Conservation (phyloP, 2,329 filamentous ascomycete genomes). For the Hypoxylon sp. region DNA sequence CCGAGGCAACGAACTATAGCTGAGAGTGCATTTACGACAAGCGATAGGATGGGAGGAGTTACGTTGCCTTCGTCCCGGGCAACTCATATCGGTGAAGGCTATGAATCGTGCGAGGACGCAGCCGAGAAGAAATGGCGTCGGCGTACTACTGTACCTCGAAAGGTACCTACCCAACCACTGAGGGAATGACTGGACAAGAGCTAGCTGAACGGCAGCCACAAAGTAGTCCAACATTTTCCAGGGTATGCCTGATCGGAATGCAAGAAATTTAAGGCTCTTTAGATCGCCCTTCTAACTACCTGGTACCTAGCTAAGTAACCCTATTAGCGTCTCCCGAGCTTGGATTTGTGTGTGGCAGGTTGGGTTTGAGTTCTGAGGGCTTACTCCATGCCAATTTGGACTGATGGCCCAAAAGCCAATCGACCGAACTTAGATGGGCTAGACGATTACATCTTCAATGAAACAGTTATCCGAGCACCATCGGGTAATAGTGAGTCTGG, state of each 20-base stretch:
- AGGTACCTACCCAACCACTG: constrained; percentile 22
- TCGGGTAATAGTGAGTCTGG: constrained; percentile 5
- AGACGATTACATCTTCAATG: constrained; percentile 5
- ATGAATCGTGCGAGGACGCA: constrained; percentile 21
- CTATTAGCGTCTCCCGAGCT: constrained; percentile 2
- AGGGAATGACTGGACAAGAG: constrained; percentile 29
- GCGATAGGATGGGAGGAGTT: not conserved
- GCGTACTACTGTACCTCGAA: constrained; percentile 23
- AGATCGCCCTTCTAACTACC: not conserved
- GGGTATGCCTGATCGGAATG: constrained; percentile 34
- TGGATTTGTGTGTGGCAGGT: constrained; percentile 3
- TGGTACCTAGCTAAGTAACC: constrained; percentile 9
- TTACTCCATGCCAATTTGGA: constrained; percentile 26
- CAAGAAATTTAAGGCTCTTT: constrained; percentile 19
- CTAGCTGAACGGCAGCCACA: constrained; percentile 42
- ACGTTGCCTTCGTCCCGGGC: constrained; percentile 4
- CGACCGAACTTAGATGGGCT: constrained; percentile 8
- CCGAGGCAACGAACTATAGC: not conserved
- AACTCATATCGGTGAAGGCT: constrained; percentile 18
- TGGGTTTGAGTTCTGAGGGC: constrained; percentile 13
- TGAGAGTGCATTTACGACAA: not conserved
- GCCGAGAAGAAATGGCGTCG: constrained; percentile 26
- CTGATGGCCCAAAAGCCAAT: constrained; percentile 11
- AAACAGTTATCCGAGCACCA: constrained; percentile 6
- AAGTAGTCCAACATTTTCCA: constrained; percentile 15